Base-by-base conservation (phyloP, 345 rosid species). In the Cardamine occulta region DNA sequence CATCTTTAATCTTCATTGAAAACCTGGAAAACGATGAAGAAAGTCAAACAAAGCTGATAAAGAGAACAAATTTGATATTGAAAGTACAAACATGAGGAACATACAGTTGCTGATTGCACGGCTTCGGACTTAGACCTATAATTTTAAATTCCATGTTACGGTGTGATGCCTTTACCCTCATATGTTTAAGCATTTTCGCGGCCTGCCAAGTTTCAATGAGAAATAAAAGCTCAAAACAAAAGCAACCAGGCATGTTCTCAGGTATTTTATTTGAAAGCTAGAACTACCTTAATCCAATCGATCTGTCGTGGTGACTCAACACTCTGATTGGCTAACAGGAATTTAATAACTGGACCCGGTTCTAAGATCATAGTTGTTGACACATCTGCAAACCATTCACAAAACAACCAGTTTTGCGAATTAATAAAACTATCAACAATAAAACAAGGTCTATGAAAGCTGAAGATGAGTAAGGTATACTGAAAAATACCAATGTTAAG, bases 81-180 rank as follows among this genome's bases (percentile, higher is more conserved):
- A 13, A 52, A n/a, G 26, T 5, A 37, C 60, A 65, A 28, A 17
- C 52, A 52, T 65, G 49, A 28, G 75, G 74, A 54, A 81, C 93
- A 55, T 86, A 91, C 98, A 34, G 78, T 74, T 82, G 98, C 84
- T 84, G 91, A 80, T 81, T 81, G 85, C 97, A 94, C 13, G 91
- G 91, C 84, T 84, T 90, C 63, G 82, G 88, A 66, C 91, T 90
- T 29, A 94, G 81, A 65, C 98, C 97, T 28, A 64, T 81, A 62
- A 94, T 81, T 81, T 86, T 94, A 74, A 75, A 88, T 82, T 91
- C 93, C 86, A 82, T 83, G 76, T 86, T 82, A 29, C 81, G 79
- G 74, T 89, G 97, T 61, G 44, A 68, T 53, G 91, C 66, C 71
- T 80, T 91, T 35, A 94, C 80, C 84, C 92, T 86, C 89, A 91